Evolutionary conservation across 73 alveolate species (phyloP).

Genomic region (Paramecium primaurelia): DNA sequence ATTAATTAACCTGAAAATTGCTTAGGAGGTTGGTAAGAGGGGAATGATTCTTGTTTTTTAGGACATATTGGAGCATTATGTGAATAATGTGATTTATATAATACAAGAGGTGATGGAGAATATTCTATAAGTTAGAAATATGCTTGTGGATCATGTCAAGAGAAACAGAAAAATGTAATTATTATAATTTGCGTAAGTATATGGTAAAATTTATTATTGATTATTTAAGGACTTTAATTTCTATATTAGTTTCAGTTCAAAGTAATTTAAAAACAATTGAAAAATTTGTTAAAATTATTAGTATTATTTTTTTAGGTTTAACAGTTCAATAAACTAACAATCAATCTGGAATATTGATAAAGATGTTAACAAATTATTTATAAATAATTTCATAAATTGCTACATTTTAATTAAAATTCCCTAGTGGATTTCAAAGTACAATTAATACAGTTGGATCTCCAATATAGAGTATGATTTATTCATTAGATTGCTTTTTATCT

Average conservation of each 20-base stretch:
- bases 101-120: background rate
- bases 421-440: background rate
- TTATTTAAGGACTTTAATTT: background rate
- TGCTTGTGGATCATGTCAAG: conserved; percentile 32
- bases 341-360: conserved; percentile 26
- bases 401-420: conserved; percentile 33
- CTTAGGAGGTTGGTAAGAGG: conserved; percentile 41
- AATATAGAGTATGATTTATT: background rate
- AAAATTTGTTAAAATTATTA: background rate
- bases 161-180: background rate
- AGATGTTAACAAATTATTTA: conserved; percentile 29
- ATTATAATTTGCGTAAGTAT: background rate
- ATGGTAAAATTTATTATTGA: background rate
- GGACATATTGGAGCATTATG: conserved; percentile 52
- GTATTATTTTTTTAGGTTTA: background rate
- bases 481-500: background rate
- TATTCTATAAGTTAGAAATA: conserved; percentile 6
- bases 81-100: conserved; percentile 34
- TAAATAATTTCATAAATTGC: background rate
- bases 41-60: background rate
- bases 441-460: background rate
- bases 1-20: background rate
- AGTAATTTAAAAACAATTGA: conserved; percentile 7
- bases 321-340: background rate
- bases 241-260: background rate